Conservation (phyloP, 1,139 yeast genomes). For the Kodamaea fungicola region DNA sequence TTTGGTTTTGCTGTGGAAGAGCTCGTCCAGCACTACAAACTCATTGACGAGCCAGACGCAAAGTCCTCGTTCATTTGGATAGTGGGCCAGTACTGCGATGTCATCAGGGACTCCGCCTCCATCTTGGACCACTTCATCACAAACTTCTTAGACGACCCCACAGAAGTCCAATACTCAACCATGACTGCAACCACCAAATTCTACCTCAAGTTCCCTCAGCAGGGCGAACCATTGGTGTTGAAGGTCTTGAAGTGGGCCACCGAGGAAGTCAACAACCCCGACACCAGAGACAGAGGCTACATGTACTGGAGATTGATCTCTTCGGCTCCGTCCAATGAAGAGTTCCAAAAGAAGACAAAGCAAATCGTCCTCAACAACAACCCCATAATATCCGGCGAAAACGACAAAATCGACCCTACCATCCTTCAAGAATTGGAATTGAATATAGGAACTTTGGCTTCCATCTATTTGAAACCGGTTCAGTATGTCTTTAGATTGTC, state of each 20-base stretch:
- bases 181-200: slow-evolving; percentile 74
- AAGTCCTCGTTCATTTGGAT: slow-evolving; percentile 83
- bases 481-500: slow-evolving; percentile 72
- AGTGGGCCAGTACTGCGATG: slow-evolving; percentile 64
- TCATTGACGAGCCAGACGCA: slow-evolving; percentile 74
- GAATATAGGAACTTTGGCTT: slow-evolving; percentile 77
- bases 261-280: slow-evolving; percentile 74
- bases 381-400: slow-evolving; percentile 65
- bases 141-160: slow-evolving; percentile 56
- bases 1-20: slow-evolving; percentile 38
- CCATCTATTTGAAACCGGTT: slow-evolving; percentile 81
- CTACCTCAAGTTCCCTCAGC: slow-evolving; percentile 55
- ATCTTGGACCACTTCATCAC: slow-evolving; percentile 45
- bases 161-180: slow-evolving; percentile 70
- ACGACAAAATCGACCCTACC: slow-evolving; percentile 66
- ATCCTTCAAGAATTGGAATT: slow-evolving; percentile 79
- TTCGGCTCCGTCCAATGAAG: slow-evolving; percentile 20
- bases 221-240: slow-evolving; percentile 57
- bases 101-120: slow-evolving; percentile 44
- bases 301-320: slow-evolving; percentile 84
- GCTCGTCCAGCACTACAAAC: slow-evolving; percentile 41
- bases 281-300: slow-evolving; percentile 78
- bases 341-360: slow-evolving; percentile 43
- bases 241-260: slow-evolving; percentile 67
- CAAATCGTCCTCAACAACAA: slow-evolving; percentile 56